Base-by-base conservation (phyloP, 1,284 basidiomycete species). In the Tilletia caries region DNA sequence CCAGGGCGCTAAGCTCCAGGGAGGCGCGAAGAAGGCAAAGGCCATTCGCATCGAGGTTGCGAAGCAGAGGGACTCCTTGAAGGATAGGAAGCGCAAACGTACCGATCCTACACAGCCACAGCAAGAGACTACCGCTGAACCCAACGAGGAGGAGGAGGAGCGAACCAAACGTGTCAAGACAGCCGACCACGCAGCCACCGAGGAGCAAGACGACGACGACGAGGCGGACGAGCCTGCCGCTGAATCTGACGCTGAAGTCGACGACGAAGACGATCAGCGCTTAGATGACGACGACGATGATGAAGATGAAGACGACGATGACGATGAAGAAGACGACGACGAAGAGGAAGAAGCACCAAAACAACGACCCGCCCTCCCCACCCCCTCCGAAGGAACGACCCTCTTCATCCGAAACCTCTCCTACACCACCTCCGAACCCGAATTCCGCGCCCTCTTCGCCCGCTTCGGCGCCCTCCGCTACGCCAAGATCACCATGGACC, bases 371-470 rank as follows among this genome's bases (percentile, higher is more conserved):
- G 62, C 75, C 41, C 68, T 81, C 6, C 79, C 82, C 23, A 64
- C 72, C 12, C 78, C 82, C 1, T 76, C 79, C 23, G 79, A 82
- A 4, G 95, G 93, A 4, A 93, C 90, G 1, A 98, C 95, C 0
- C 86, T 98, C 3, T 99, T 99, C 84, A 87, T 99, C 64, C 90
- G 96, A 46, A 98, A 99, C 80, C 86, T 99, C 12, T 92, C 95
- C 0, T 98, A 93, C 83, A 89, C 91, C 71, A 92, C 93, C 0
- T 81, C 82, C 5, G 82, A 83, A 66, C 70, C 73, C 27, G 82
- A 83, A 64, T 74, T 83, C 12, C 73, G 75, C 58, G 74, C 75
- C 58, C 74, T 83, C 46, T 83, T 83, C 73, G 76, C 79, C 52
- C 85, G 89, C 0, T 98, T 96, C 80, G 96, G 96, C 0, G 91